Conservation (phyloP, 2,329 filamentous ascomycete species). For the Epichloe sibirici region DNA sequence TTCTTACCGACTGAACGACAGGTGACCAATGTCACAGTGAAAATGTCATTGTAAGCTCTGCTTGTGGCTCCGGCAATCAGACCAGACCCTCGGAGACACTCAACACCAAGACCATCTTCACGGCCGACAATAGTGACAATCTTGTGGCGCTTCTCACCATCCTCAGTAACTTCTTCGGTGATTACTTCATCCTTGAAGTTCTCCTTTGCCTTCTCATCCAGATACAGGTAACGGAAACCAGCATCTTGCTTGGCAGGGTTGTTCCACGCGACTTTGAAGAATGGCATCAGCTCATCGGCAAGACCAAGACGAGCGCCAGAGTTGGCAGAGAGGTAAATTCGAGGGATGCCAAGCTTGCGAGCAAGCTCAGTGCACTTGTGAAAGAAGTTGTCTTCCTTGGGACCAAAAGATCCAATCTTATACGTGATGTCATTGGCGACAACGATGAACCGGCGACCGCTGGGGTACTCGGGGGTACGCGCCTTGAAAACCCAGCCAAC, state of each 20-base stretch:
- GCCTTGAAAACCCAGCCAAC: conserved; percentile 95
- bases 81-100: conserved; percentile 93
- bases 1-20: conserved; percentile 84
- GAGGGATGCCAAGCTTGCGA: conserved; percentile 84
- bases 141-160: conserved; percentile 84
- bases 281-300: conserved; percentile 90
- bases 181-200: conserved; percentile 65
- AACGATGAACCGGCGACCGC: conserved; percentile 84
- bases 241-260: conserved; percentile 65
- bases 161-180: conserved; percentile 75
- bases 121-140: conserved; percentile 87
- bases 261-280: conserved; percentile 97
- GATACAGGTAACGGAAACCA: conserved; percentile 95
- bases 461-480: conserved; percentile 88
- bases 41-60: conserved; percentile 95
- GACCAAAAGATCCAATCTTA: conserved; percentile 96
- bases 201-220: conserved; percentile 76
- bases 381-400: conserved; percentile 96
- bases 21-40: conserved; percentile 93
- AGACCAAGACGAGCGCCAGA: conserved; percentile 95
- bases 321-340: conserved; percentile 97
- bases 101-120: conserved; percentile 93
- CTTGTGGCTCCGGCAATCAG: conserved; percentile 96
- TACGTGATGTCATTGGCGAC: conserved; percentile 99
- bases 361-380: conserved; percentile 97